phyloP scores from a whole-genome alignment of 768 basidiomycete genomes.

The Lentinula guzmanii region DNA sequence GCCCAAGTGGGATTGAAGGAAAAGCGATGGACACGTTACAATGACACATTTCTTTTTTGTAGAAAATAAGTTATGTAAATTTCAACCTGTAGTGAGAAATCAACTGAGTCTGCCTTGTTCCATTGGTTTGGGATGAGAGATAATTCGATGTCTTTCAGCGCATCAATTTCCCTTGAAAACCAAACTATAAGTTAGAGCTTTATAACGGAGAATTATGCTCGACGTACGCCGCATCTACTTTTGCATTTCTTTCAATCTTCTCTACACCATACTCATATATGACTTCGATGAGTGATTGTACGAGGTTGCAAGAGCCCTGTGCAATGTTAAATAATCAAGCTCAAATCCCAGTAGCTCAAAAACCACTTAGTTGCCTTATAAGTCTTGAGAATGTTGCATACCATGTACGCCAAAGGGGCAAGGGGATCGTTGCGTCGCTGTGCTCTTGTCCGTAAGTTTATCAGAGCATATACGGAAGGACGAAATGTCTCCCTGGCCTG shows the following conservation, averaged over 20 bases:
- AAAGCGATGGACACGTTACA: too few species aligned
- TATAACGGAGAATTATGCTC: not conserved
- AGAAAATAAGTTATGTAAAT: not conserved
- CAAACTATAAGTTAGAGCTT: not conserved
- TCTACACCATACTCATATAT: not conserved
- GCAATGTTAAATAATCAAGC: not conserved
- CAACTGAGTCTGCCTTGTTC: not conserved
- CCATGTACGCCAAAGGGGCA: not conserved
- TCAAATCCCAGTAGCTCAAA: not conserved
- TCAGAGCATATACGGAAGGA: not conserved
- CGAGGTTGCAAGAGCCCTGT: not conserved
- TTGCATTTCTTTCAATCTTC: not conserved
- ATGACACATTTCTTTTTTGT: not conserved
- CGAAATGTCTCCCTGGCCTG: not conserved
- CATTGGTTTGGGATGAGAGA: not conserved
- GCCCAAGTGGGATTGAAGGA: too few species aligned
- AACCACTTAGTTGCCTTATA: not conserved
- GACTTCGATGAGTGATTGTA: not conserved
- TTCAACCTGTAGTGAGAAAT: not conserved
- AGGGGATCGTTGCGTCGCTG: not conserved
- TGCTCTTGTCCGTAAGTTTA: not conserved
- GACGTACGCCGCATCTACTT: not conserved
- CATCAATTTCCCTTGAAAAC: not conserved
- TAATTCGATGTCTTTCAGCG: not conserved
- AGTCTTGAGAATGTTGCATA: not conserved